Conservation (phyloP, 2,329 filamentous ascomycete genomes). For the Aspergillus sp. region DNA sequence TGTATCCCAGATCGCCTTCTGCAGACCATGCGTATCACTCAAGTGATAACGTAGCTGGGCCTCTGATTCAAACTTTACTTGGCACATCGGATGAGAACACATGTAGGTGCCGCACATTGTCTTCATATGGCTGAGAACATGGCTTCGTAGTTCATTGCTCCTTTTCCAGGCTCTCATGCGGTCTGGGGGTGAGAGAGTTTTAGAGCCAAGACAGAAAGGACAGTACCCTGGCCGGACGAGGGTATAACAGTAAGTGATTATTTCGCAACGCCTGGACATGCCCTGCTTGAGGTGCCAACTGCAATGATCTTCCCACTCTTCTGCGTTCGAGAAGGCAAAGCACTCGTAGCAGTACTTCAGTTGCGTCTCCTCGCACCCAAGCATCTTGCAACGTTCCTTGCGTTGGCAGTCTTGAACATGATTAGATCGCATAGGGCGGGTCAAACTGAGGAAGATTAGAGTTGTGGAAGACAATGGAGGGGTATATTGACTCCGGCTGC, state of each 20-base stretch:
- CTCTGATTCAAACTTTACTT: constrained; percentile 5
- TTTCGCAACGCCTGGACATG: neutral
- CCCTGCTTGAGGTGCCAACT: neutral
- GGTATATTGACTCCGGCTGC: neutral
- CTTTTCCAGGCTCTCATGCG: constrained; percentile 6
- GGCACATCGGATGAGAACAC: constrained; percentile 7
- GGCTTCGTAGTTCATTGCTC: constrained; percentile 3
- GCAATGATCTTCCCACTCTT: neutral
- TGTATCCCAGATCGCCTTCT: constrained; percentile 6
- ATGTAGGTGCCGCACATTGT: constrained; percentile 1
- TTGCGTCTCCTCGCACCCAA: neutral
- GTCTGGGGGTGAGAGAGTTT: neutral
- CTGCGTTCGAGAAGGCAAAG: neutral
- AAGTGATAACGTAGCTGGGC: constrained; percentile 5
- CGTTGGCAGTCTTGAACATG: neutral
- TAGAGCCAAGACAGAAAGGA: neutral
- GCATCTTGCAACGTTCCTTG: neutral
- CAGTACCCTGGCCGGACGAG: neutral
- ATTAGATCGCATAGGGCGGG: neutral
- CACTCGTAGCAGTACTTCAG: neutral
- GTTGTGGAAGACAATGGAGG: neutral
- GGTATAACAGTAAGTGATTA: constrained; percentile 1
- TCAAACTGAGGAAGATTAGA: neutral
- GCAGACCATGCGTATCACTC: constrained; percentile 6
- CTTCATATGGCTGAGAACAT: constrained; percentile 3